These are phyloP conservation scores for Posidonia australis DNA, from an alignment of 106 monocot species.

Conservation along the genomic window DNA sequence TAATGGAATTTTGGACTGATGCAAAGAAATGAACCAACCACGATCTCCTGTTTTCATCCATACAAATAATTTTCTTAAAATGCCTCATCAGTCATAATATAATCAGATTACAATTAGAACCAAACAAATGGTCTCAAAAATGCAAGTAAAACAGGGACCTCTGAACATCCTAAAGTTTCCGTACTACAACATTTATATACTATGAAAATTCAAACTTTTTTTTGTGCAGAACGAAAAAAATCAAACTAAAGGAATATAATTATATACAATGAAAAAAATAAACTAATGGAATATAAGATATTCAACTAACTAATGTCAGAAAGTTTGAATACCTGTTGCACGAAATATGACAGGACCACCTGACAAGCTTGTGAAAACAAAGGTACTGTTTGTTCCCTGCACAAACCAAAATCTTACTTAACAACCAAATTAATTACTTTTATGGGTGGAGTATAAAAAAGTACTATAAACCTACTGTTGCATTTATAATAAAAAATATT, in stretches of 20 bases:
- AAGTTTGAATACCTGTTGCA: conserved; percentile 55
- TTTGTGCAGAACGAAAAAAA: neutral
- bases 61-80: no score
- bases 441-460: neutral
- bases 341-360: conserved; percentile 68
- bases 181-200: no score
- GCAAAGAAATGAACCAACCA: no score
- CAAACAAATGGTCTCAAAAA: no score
- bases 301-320: neutral
- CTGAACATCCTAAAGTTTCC: no score
- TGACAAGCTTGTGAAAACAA: conserved; percentile 76
- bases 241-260: neutral
- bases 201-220: no score
- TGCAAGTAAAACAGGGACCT: no score
- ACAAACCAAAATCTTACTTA: conserved; percentile 3
- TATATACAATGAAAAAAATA: neutral
- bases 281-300: neutral
- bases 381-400: conserved; percentile 74
- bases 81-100: no score
- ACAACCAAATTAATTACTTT: neutral
- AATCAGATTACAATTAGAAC: no score
- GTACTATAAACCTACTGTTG: neutral
- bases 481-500: neutral
- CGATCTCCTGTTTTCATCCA: no score
- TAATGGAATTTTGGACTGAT: no score